These are phyloP conservation scores for Cladochytrium replicatum DNA, from an alignment of 192 early-diverging fungal genomes.

Conservation along the genomic window DNA sequence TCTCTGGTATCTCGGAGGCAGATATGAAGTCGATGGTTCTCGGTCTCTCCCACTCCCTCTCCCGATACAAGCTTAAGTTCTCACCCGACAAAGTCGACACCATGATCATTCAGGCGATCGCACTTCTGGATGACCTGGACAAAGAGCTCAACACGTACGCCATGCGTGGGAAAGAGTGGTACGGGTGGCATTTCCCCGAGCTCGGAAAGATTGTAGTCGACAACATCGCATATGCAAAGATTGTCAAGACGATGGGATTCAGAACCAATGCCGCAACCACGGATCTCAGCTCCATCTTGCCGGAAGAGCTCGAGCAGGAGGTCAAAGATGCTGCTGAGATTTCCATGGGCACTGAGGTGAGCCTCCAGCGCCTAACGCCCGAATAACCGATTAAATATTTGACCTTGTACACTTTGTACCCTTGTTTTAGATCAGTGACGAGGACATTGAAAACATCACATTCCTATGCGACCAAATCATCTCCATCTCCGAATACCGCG, in stretches of 20 bases:
- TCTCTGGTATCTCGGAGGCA: slow-evolving; percentile 74
- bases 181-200: slow-evolving; percentile 99
- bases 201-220: slow-evolving; percentile 93
- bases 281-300: slow-evolving; percentile 74
- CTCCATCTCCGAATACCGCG: slow-evolving; percentile 86
- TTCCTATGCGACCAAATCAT: slow-evolving; percentile 94
- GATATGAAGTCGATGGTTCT: slow-evolving; percentile 93
- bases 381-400: too few relatives aligned
- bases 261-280: slow-evolving; percentile 67
- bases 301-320: slow-evolving; percentile 84
- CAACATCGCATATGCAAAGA: slow-evolving; percentile 87
- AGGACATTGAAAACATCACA: slow-evolving; percentile 94
- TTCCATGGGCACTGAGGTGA: slow-evolving; percentile 98
- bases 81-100: slow-evolving; percentile 99
- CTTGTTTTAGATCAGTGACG: slow-evolving; percentile 86
- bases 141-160: slow-evolving; percentile 98
- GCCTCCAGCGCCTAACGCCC: too few relatives aligned
- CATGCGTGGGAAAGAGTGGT: slow-evolving; percentile 99
- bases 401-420: too few relatives aligned
- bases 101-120: slow-evolving; percentile 99
- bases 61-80: slow-evolving; percentile 99
- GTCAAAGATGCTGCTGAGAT: slow-evolving; percentile 96
- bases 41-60: slow-evolving; percentile 97
- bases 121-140: slow-evolving; percentile 92
- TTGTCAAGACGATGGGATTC: slow-evolving; percentile 85